These are phyloP conservation scores for Margaritispora aquatica DNA, from an alignment of 495 filamentous ascomycete genomes.

Conservation along the genomic window DNA sequence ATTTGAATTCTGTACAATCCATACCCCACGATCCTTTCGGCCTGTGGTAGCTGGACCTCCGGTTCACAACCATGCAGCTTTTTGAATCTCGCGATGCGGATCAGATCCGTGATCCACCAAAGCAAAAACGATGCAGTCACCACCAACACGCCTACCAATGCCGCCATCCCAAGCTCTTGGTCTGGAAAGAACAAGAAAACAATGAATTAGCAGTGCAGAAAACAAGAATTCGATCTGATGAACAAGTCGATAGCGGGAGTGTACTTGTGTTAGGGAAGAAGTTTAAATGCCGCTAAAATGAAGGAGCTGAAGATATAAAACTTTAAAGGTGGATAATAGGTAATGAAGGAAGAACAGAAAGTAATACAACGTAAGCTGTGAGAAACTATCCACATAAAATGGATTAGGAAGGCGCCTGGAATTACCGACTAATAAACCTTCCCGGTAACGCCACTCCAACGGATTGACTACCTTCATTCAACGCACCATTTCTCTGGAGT, in stretches of 20 bases:
- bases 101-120: neutral
- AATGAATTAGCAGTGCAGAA: neutral
- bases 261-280: neutral
- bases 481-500: too few relatives aligned
- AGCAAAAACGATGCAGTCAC: neutral
- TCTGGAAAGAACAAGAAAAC: neutral
- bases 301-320: neutral
- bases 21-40: conserved; percentile 17
- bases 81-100: conserved; percentile 8
- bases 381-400: neutral
- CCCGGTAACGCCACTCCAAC: too few relatives aligned
- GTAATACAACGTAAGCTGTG: neutral
- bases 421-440: too few relatives aligned
- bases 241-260: neutral
- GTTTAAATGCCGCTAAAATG: neutral
- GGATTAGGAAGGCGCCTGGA: too few relatives aligned
- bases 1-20: conserved; percentile 6
- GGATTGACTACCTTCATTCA: too few relatives aligned
- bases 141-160: neutral
- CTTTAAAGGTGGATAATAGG: too few relatives aligned
- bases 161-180: neutral
- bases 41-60: conserved; percentile 7
- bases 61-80: conserved; percentile 19
- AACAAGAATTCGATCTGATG: neutral
- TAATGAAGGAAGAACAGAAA: too few relatives aligned